A percentile compares a stretch with the other conserved stretches of the same genome.
Evolutionary conservation across 345 rosid species (phyloP).

Genomic region (Syzygium oleosum): DNA sequence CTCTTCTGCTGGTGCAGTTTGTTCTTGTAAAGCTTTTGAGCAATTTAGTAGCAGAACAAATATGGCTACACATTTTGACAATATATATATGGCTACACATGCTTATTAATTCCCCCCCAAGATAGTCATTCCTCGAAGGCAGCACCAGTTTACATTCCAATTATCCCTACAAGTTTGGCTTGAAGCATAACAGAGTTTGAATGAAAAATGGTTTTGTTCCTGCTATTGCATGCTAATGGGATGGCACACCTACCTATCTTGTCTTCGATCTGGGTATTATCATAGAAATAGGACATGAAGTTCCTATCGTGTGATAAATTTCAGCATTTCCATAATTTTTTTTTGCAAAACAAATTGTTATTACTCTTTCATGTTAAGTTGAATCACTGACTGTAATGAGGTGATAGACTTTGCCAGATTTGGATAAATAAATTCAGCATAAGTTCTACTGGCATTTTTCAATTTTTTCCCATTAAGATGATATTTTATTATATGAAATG

Average conservation of each 20-base stretch:
- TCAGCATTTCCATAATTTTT: neutral
- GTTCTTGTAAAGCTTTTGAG: neutral
- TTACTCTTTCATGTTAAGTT: neutral
- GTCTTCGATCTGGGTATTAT: neutral
- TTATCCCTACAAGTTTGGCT: neutral
- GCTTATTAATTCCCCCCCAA: neutral
- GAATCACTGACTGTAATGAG: neutral
- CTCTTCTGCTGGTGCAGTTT: neutral
- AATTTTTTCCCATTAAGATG: neutral
- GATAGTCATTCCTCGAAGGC: neutral
- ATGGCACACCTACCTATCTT: neutral
- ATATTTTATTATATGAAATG: neutral
- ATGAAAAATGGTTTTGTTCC: neutral
- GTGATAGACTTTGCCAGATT: neutral
- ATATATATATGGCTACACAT: neutral
- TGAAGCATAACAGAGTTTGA: neutral
- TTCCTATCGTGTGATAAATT: neutral
- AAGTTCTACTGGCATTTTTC: neutral
- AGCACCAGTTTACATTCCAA: neutral
- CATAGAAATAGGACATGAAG: neutral
- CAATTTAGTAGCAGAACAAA: neutral
- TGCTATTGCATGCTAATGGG: neutral
- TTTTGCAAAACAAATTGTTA: neutral
- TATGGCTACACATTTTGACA: neutral
- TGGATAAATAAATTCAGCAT: neutral